Base-by-base conservation (phyloP, 2,329 filamentous ascomycete species). In the Paecilomyces sp. region DNA sequence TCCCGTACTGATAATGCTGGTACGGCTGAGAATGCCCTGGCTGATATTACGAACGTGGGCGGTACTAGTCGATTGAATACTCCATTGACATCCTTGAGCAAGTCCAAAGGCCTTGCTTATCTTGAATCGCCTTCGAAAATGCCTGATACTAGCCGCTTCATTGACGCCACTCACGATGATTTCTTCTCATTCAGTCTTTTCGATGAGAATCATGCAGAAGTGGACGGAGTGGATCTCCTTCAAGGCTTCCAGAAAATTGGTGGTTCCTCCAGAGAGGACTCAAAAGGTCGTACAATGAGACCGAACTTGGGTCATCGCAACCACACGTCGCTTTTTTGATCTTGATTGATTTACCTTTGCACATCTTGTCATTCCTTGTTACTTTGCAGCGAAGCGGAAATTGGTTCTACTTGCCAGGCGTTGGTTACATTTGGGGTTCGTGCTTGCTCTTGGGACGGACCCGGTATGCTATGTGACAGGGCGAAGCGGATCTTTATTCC, bases 11-110 rank as follows among this genome's bases (percentile, higher is more conserved):
- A 81, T 61, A 78, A 80, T 61, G 77, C 78, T 53, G 79, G 73
- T 58, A 81, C 79, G 13, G 79, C 79, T 28, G 74, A 75, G 54
- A 79, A 77, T 59, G 78, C 83, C 24, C 80, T 87, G 36, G 77
- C 73, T 3, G 75, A 79, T 57, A 74, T 77, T 58, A 77, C 74
- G 4, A 69, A 74, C 31, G 62, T 70, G 25, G 75, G 67, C 60
- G 67, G 71, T 15, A 77, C 77, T 57, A 74, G 63, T 51, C 70
- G 72, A 24, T 60, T 72, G 31, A 69, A 71, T 52, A 63, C 72
- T 24, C 71, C 71, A 6, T 57, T 74, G 15, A 66, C 77, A n/a
- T 63, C 72, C 3, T 69, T 73, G 28, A 72, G 69, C 53, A 74
- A 69, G 25, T 61, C 72, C 1, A 72, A 73, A 22, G 60, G 62